Conservation (phyloP, 176 grass and related monocot genomes). For the Oryza glumipatula region DNA sequence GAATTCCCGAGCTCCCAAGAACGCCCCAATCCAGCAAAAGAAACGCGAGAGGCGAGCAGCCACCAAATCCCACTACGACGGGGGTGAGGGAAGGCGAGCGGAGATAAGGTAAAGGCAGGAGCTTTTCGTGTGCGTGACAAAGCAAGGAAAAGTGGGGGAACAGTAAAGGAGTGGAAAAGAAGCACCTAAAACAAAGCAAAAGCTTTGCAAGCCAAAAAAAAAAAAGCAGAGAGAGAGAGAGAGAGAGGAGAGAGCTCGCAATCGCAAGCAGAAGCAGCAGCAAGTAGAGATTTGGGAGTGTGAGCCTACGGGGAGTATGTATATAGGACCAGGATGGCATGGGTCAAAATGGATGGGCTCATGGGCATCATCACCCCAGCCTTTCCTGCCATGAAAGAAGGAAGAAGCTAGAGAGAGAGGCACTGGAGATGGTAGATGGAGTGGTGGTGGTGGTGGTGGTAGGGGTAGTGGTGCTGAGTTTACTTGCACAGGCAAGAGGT, state of each 20-base stretch:
- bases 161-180: conserved; percentile 48
- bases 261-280: background rate
- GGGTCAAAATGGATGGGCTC: conserved; percentile 63
- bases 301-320: conserved; percentile 21
- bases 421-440: conserved; percentile 32
- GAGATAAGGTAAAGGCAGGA: conserved; percentile 59
- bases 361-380: conserved; percentile 64
- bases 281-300: conserved; percentile 35
- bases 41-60: conserved; percentile 45
- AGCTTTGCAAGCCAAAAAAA: conserved; percentile 47
- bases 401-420: conserved; percentile 39
- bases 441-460: background rate
- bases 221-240: conserved; percentile 31
- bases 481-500: background rate
- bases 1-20: conserved; percentile 23
- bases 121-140: conserved; percentile 75
- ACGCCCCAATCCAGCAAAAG: conserved; percentile 36
- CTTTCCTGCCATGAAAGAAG: conserved; percentile 80
- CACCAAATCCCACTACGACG: conserved; percentile 63
- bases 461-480: conserved; percentile 16
- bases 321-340: conserved; percentile 48
- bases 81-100: background rate
- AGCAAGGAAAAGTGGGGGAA: conserved; percentile 53
- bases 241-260: background rate
- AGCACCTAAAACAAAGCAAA: conserved; percentile 58